A percentile compares a stretch with the other conserved stretches of the same genome.
phyloP scores from a whole-genome alignment of 306 rosid species.

The Cucumis sativus region DNA sequence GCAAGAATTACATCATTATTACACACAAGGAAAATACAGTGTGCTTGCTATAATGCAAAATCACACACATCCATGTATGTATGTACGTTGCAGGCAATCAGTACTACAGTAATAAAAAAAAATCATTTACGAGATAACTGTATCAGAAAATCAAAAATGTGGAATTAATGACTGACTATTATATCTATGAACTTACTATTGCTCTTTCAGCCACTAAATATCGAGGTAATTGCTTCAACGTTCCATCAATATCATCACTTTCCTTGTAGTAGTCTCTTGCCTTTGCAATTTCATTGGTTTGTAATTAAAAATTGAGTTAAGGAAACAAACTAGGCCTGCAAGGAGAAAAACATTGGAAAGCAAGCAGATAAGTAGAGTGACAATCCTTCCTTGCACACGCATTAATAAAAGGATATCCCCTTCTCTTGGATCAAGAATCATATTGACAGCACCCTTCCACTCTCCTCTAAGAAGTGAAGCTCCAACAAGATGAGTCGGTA shows the following conservation, averaged over 20 bases:
- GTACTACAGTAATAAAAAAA: not conserved
- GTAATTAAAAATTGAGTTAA: conserved; percentile 42
- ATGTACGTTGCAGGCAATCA: not conserved
- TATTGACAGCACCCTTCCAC: conserved; percentile 62
- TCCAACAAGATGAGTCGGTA: conserved; percentile 81
- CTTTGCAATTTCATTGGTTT: conserved; percentile 37
- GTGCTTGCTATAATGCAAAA: not conserved
- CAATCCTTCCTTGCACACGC: not conserved
- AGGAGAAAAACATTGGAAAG: conserved; percentile 13
- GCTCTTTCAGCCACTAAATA: conserved; percentile 82
- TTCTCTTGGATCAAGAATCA: conserved; percentile 97
- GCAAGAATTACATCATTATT: not conserved
- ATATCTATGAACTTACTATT: conserved; percentile 46
- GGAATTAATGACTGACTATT: conserved; percentile 7
- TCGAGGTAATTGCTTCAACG: conserved; percentile 79
- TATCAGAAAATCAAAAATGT: not conserved
- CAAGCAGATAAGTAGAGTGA: not conserved
- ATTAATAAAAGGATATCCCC: conserved; percentile 84
- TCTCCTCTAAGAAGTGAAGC: conserved; percentile 71
- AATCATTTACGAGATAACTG: not conserved
- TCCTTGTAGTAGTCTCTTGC: conserved; percentile 81
- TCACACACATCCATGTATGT: not conserved
- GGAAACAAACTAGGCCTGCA: conserved; percentile 17
- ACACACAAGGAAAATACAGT: not conserved
- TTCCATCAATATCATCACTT: conserved; percentile 67